These are phyloP conservation scores for Suillus luteus DNA, from an alignment of 768 basidiomycete genomes.

Conservation along the genomic window DNA sequence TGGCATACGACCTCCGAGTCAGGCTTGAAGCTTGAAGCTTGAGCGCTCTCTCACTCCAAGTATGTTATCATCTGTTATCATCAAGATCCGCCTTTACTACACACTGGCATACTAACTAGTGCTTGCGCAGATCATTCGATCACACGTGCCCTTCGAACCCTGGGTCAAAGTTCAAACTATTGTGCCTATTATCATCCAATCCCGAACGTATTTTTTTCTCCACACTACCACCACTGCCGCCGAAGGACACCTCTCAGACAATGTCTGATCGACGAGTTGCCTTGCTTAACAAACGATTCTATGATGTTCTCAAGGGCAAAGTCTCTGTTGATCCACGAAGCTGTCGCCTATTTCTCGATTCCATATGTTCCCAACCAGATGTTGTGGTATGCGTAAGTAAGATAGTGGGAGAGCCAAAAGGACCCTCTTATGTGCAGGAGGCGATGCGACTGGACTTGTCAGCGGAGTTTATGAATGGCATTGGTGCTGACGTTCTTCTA, in stretches of 20 bases:
- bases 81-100: not conserved
- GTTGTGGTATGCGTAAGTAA: slow-evolving; percentile 35
- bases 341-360: slow-evolving; percentile 41
- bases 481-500: slow-evolving; percentile 33
- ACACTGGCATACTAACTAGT: not conserved
- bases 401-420: slow-evolving; percentile 35
- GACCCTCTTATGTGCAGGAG: slow-evolving; percentile 36
- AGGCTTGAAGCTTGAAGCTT: not conserved
- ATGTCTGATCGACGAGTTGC: slow-evolving; percentile 1
- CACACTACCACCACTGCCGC: not conserved
- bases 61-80: not conserved
- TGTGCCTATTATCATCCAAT: not conserved
- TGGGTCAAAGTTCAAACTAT: not conserved
- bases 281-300: slow-evolving; percentile 31
- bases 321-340: slow-evolving; percentile 23
- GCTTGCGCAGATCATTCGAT: slow-evolving; percentile 4
- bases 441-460: slow-evolving; percentile 40
- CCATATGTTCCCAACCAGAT: slow-evolving; percentile 41
- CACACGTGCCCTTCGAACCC: not conserved
- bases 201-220: not conserved
- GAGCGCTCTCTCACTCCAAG: not conserved
- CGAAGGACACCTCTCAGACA: no score
- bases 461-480: slow-evolving; percentile 40
- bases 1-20: not conserved
- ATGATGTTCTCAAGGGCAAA: slow-evolving; percentile 29